A percentile compares a stretch with the other conserved stretches of the same genome.
Conservation (phyloP, 2,329 filamentous ascomycete species). For the Chaetomium sp. region DNA sequence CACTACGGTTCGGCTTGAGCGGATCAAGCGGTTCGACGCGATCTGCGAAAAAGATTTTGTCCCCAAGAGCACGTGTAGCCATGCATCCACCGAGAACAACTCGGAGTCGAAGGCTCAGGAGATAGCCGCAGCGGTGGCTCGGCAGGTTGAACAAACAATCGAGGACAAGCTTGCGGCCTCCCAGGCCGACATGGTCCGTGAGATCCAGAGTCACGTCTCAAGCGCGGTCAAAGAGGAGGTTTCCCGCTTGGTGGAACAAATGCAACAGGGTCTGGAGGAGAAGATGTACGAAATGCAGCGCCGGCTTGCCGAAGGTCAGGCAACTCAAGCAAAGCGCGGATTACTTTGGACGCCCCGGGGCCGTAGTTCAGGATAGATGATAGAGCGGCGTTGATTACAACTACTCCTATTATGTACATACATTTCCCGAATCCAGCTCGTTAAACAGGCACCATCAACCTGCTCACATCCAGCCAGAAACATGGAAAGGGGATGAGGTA, state of each 20-base stretch:
- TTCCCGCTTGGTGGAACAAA: background rate
- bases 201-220: background rate
- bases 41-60: background rate
- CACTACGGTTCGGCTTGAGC: background rate
- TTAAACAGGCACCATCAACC: too few species aligned
- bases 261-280: background rate
- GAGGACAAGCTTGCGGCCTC: background rate
- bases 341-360: background rate
- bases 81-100: background rate
- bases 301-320: background rate
- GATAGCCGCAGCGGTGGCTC: background rate
- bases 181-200: background rate
- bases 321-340: background rate
- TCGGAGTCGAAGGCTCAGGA: background rate
- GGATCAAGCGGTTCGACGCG: background rate
- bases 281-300: background rate
- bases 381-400: too few species aligned
- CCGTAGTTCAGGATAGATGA: too few species aligned
- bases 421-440: too few species aligned
- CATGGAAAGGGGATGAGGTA: too few species aligned
- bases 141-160: background rate
- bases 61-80: background rate
- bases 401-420: too few species aligned
- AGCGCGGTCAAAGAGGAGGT: background rate
- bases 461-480: too few species aligned